These are phyloP conservation scores for Begonia fuchsioides DNA, from an alignment of 306 rosid species.

Conservation along the genomic window DNA sequence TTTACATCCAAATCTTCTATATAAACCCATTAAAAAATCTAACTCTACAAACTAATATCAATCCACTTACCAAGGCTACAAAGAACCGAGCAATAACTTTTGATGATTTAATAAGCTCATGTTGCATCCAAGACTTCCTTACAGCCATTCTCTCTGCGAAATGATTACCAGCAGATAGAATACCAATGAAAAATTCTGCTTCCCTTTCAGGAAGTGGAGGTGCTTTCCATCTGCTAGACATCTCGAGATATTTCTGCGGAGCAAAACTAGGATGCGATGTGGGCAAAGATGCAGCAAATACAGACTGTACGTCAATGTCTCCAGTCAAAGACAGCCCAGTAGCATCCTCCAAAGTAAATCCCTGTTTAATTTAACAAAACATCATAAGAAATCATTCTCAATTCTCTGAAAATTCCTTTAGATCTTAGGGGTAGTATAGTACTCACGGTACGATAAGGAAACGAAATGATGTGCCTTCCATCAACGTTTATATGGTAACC, in stretches of 20 bases:
- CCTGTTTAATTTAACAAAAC: slow-evolving; percentile 22
- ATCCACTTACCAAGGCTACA: slow-evolving; percentile 68
- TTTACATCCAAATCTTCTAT: neutral
- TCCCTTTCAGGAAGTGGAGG: slow-evolving; percentile 36
- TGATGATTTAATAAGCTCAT: slow-evolving; percentile 55
- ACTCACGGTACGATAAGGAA: slow-evolving; percentile 94
- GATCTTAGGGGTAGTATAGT: slow-evolving; percentile 11
- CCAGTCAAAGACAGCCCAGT: slow-evolving; percentile 68
- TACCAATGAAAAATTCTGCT: slow-evolving; percentile 63
- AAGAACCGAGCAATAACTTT: slow-evolving; percentile 78
- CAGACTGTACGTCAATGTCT: slow-evolving; percentile 57
- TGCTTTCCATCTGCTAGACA: slow-evolving; percentile 58
- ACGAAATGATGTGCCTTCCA: slow-evolving; percentile 79
- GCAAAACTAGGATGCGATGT: slow-evolving; percentile 68
- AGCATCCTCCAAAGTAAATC: slow-evolving; percentile 93
- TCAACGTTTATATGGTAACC: slow-evolving; percentile 88
- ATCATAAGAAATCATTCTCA: slow-evolving; percentile 7
- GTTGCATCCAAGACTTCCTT: slow-evolving; percentile 95
- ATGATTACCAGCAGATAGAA: slow-evolving; percentile 98
- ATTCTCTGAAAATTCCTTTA: slow-evolving; percentile 5
- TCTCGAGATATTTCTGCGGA: slow-evolving; percentile 66
- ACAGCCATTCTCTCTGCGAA: slow-evolving; percentile 92
- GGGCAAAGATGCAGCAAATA: slow-evolving; percentile 81
- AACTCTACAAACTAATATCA: no score
- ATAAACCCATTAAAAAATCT: neutral